Base-by-base conservation (phyloP, 2,329 filamentous ascomycete species). In the Diaporthe helianthi region DNA sequence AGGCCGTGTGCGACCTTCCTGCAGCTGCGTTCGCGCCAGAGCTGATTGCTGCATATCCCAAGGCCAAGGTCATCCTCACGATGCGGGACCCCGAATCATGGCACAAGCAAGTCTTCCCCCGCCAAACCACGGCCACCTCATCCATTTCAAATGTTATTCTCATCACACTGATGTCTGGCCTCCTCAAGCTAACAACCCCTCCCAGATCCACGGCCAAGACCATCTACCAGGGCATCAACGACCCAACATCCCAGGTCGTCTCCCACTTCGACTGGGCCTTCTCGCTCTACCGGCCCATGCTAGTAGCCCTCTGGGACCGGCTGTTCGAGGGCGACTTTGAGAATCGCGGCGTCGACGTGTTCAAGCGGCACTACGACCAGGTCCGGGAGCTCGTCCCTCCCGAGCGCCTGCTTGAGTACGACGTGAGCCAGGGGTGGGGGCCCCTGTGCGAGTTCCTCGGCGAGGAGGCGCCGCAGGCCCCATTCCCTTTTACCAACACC, bases 51-150 rank as follows among this genome's bases (percentile, higher is more conserved):
- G 75, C 84, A 6, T 85, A 85, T 68, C 84, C 84, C 0, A 78
- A 85, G 33, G 84, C 85, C 52, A 83, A 82, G 70, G 83, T 86
- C 13, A 79, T 86, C 22, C 78, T 82, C 67, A 81, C 80, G 41
- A 75, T 78, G 8, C 74, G 78, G n/a, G 81, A 84, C 68, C 73
- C 78, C 10, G 76, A 80, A 26, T 76, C 75, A n/a, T 84, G 82
- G 83, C 76, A 79, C 72, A 68, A 73, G 47, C 81, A 79, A 63
- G 64, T 75, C 31, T 6, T n/a, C 15, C 52, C n/a, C n/a, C n/a
- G n/a, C n/a, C n/a, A n/a, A n/a, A n/a, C n/a, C n/a, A n/a, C n/a
- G n/a, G n/a, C n/a, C n/a, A n/a, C n/a, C n/a, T n/a, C n/a, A n/a
- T n/a, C n/a, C n/a, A n/a, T n/a, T n/a, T n/a, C n/a, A n/a, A n/a